Base-by-base conservation (phyloP, 176 grass and related monocot genomes). In the Leersia perrieri region DNA sequence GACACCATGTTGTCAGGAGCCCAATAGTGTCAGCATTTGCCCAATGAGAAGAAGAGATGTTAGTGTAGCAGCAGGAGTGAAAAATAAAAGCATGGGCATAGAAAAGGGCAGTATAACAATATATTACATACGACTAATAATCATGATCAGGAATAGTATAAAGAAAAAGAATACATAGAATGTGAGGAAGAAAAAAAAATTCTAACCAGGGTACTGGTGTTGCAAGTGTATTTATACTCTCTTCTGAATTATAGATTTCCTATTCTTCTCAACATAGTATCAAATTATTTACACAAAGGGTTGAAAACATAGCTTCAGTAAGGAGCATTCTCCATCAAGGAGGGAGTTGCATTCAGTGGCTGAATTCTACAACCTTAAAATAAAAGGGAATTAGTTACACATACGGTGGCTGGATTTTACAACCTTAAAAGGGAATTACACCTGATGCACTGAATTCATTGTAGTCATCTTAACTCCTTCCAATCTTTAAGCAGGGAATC, bases 21-120 rank as follows among this genome's bases (percentile, higher is more conserved):
- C 89, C 89, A 42, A 87, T 94, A 75, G 92, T 94, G 22, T 94
- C 92, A 31, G 92, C 92, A 23, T 91, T 88, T 79, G 76, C 80
- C 29, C 83, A 68, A 29, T 80, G 62, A 87, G 12, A 51, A 68
- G 79, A 34, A 44, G 8, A 28, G 40, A 42, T 75, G 41, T 3
- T 69, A 84, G 32, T 9, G 40, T 58, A 64, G 34, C 55, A 64
- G 34, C 55, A 76, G 7, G 15, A 66, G 12, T 2, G 75, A 55
- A 53, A 90, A 80, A 76, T 75, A 83, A 75, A 49, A 41, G 26
- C 41, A 45, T 60, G 34, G 70, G 18, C n/a, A 42, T 33, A 86
- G 47, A 33, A 51, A 73, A 82, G 4, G 8, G 3, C 14, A 40
- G 44, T 67, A 51, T 1, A 32, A 81, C 2, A 57, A 18, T 67